Conservation (phyloP, 1,284 basidiomycete species). For the Fomitopsis pinicola region DNA sequence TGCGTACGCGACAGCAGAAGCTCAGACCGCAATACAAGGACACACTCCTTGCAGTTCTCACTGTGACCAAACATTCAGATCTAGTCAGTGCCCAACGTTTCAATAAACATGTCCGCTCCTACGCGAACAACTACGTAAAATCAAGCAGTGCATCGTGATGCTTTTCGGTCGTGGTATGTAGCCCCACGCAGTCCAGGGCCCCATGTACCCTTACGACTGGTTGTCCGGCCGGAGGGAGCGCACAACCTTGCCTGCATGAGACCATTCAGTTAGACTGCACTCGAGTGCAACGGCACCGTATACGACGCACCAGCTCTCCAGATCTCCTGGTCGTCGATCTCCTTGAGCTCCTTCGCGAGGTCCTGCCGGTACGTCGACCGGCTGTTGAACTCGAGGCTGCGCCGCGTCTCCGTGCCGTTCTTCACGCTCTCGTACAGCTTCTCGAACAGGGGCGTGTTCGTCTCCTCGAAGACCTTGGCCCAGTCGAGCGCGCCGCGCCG, state of each 20-base stretch:
- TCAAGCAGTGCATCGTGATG: constrained; percentile 7
- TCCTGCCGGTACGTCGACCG: constrained; percentile 92
- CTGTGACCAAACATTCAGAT: no score
- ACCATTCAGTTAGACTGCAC: neutral
- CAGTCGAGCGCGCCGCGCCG: constrained; percentile 98
- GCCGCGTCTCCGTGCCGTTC: constrained; percentile 95
- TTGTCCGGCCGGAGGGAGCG: constrained; percentile 76
- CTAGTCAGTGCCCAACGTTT: no score
- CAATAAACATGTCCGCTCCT: neutral
- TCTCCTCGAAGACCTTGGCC: constrained; percentile 97
- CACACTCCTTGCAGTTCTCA: no score
- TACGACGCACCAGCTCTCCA: constrained; percentile 81
- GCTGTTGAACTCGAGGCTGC: constrained; percentile 95
- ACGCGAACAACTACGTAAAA: neutral
- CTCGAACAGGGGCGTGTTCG: constrained; percentile 93
- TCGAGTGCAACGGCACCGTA: neutral
- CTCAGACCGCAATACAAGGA: no score
- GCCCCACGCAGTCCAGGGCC: neutral
- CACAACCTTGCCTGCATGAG: constrained; percentile 60
- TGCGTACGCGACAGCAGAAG: no score
- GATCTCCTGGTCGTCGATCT: constrained; percentile 97
- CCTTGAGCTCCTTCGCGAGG: constrained; percentile 90
- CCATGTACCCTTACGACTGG: constrained; percentile 34
- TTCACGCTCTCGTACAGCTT: constrained; percentile 91
- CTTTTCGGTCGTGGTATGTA: constrained; percentile 1